Evolutionary conservation across 1,284 basidiomycete species (phyloP), one percentile per base, ranked within the genome.

Genomic region (Austroboletus niveus): DNA sequence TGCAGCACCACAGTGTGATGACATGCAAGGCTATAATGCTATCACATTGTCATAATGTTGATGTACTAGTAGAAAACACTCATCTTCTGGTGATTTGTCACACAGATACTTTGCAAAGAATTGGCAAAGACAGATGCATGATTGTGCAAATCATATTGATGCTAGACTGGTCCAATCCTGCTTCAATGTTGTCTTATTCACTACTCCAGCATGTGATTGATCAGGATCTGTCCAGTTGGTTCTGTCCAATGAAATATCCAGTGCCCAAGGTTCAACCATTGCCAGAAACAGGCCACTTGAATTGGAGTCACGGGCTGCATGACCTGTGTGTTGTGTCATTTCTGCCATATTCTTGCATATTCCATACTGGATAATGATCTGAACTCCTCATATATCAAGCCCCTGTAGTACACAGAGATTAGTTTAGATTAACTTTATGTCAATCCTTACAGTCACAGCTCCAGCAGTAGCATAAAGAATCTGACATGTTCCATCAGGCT

Each of bases 401-500:
- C 24, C 48, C 48, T 50, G 17, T 10, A 42, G 31, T 38, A 38
- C 12, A 17, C 17, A 17, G 31, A 32, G 31, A 32, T 32, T 17
- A 17, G 31, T 32, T 8, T 8, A 32, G 12, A 8, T 32, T 12
- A 32, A 8, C 12, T 32, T 8, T 3, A 8, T 32, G 31, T 32
- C 31, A n/a, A 3, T 17, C 1, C 20, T 32, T 49, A 53, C 39
- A 0, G 24, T 49, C 24, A 42, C 20, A 1, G 48, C 45, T 1
- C 52, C 27, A 0, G 44, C 40, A 0, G 42, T 54, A 0, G 48
- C 46, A 41, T 56, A 48, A 5, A 50, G 54, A 2, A 56, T 55
- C 0, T 35, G 8, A 15, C 48, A 51, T 0, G 0, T 2, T 3
- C 52, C 46, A 14, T 31, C 10, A 0, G 44, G 47, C 0, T 22